Conservation (phyloP, 2,329 filamentous ascomycete genomes). For the Cadophora sp. region DNA sequence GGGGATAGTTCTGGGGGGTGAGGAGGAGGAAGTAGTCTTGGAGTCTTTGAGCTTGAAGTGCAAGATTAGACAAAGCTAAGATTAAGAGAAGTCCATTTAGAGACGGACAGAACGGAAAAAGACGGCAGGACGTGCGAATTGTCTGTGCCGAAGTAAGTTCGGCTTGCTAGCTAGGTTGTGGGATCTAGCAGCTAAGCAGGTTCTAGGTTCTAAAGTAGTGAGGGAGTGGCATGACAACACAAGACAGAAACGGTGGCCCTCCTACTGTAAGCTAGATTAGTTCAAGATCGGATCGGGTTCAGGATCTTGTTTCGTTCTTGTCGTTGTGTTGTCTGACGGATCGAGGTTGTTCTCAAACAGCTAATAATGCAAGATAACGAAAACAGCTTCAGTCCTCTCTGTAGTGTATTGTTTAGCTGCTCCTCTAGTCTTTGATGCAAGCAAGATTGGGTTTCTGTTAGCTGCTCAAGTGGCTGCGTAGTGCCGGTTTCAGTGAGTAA, state of each 20-base stretch:
- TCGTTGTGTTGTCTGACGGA: not conserved
- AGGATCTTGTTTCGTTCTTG: not conserved
- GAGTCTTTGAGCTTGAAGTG: not conserved
- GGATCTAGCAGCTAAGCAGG: no score
- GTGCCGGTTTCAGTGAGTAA: not conserved
- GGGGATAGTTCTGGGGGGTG: not conserved
- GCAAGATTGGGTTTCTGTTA: constrained; percentile 9
- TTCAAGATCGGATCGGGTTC: not conserved
- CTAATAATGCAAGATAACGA: not conserved
- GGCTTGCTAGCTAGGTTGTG: not conserved
- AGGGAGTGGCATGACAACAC: not conserved
- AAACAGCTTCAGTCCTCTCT: not conserved
- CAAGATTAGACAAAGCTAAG: not conserved
- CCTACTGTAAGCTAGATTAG: constrained; percentile 1
- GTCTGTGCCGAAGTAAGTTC: constrained; percentile 7
- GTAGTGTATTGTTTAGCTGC: not conserved
- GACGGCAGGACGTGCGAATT: constrained; percentile 13
- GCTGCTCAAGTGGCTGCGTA: not conserved
- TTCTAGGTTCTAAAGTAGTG: not conserved
- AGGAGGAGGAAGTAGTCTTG: not conserved
- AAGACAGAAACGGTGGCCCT: not conserved
- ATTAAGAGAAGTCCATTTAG: not conserved
- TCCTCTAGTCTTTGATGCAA: constrained; percentile 7
- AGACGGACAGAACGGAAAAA: not conserved
- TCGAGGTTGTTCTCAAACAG: not conserved